Percentiles rank a stretch among this genome's conserved stretches.
Conservation (phyloP, 805 yeast genomes). For the Hanseniaspora meyeri region DNA sequence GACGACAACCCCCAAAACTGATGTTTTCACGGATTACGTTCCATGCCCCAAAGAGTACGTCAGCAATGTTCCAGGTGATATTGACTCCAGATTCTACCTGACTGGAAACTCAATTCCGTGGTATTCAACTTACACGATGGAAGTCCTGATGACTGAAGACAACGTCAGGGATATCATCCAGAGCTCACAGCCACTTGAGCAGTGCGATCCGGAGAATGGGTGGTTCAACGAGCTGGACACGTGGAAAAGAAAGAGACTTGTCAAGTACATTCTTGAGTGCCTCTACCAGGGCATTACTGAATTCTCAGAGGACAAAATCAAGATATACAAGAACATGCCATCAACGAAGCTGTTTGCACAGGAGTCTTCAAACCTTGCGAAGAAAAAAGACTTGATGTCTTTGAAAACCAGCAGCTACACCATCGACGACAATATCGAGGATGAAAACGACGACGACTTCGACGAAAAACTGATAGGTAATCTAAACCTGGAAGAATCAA, state of each 20-base stretch:
- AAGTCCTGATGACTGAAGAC: constrained; percentile 56
- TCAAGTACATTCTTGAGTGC: constrained; percentile 59
- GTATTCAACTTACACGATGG: constrained; percentile 63
- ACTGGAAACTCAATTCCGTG: constrained; percentile 60
- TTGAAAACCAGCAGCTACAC: constrained; percentile 24
- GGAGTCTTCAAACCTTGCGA: constrained; percentile 21
- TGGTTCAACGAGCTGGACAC: constrained; percentile 62
- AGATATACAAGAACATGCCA: constrained; percentile 32
- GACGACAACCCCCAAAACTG: constrained; percentile 20
- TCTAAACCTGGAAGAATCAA: constrained; percentile 23
- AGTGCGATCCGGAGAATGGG: constrained; percentile 37
- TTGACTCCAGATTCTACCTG: constrained; percentile 45
- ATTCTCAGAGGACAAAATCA: constrained; percentile 32
- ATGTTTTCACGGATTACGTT: constrained; percentile 22
- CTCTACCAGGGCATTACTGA: constrained; percentile 39
- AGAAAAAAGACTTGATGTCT: constrained; percentile 19
- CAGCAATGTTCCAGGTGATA: constrained; percentile 26
- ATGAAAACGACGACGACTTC: constrained; percentile 16
- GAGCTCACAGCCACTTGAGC: constrained; percentile 42
- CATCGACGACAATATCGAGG: constrained; percentile 18
- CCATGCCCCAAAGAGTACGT: constrained; percentile 23
- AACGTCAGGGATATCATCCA: constrained; percentile 38
- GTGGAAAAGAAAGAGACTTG: constrained; percentile 51
- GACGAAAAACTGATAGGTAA: constrained; percentile 15
- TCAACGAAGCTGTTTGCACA: constrained; percentile 31